Conservation (phyloP, 345 rosid genomes). For the Corymbia maculata region DNA sequence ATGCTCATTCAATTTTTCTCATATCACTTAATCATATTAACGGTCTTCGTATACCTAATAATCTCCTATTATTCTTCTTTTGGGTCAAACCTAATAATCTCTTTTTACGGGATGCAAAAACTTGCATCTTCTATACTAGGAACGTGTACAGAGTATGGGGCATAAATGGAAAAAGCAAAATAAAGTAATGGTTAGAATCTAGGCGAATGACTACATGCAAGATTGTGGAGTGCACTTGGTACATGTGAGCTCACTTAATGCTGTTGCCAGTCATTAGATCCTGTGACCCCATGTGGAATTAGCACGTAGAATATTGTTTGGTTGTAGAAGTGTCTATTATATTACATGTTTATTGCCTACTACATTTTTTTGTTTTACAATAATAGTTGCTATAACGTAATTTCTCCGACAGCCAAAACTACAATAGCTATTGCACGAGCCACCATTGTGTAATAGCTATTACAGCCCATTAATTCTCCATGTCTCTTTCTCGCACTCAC, state of each 20-base stretch:
- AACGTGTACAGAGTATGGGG: background rate
- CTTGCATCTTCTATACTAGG: background rate
- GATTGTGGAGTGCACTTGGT: background rate
- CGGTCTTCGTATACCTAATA: background rate
- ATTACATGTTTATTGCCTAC: background rate
- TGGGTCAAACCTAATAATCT: background rate
- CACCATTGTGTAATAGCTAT: too few species aligned
- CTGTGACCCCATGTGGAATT: background rate
- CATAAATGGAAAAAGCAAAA: background rate
- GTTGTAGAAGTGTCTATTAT: background rate
- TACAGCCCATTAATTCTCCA: background rate
- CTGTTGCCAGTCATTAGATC: background rate
- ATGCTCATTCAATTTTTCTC: background rate
- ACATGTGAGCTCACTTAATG: background rate
- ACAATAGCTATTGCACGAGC: too few species aligned
- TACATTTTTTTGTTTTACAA: background rate
- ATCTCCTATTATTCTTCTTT: too few species aligned
- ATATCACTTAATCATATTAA: background rate
- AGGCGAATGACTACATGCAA: background rate
- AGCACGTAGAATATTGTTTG: background rate
- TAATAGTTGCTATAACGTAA: background rate
- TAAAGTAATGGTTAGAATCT: background rate
- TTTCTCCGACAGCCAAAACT: too few species aligned
- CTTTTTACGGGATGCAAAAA: background rate
- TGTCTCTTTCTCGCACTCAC: background rate